Evolutionary conservation across 176 grass and related monocot genomes (phyloP).

Genomic region (Triticum aestivum): IWGSC_CS_RefSeq_v2.1 NC_057806.1:678748997-678749496

Average conservation of each 20-base stretch:
- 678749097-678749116: background rate
- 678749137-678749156: background rate
- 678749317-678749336: background rate
- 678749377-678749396: background rate
- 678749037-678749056: too few species aligned
- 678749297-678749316: background rate
- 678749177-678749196: background rate
- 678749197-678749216: slow-evolving; percentile 32
- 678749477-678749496: slow-evolving; percentile 27
- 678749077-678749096: background rate
- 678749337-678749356: background rate
- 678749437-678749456: slow-evolving; percentile 29
- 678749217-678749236: slow-evolving; percentile 41
- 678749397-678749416: slow-evolving; percentile 40
- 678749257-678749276: background rate
- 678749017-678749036: too few species aligned
- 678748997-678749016: too few species aligned
- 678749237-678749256: background rate
- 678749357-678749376: background rate
- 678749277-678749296: background rate
- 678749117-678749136: background rate
- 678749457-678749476: slow-evolving; percentile 10
- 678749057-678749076: background rate
- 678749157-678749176: background rate
- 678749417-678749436: slow-evolving; percentile 35